Base-by-base conservation (phyloP, 352 stramenopile species). In the Phytophthora pini region DNA sequence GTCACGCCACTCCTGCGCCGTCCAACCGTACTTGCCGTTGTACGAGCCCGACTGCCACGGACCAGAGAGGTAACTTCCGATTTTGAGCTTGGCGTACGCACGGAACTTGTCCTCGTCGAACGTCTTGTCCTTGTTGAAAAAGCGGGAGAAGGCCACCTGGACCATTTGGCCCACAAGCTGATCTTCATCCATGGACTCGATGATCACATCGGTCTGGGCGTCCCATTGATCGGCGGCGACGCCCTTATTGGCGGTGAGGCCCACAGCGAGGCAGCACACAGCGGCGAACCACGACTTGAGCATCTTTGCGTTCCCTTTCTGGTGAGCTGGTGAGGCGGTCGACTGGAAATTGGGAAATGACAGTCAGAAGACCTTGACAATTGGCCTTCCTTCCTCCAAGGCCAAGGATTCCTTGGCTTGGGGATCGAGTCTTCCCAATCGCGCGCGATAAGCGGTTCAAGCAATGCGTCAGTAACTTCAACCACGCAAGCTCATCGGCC, bases 11-110 rank as follows among this genome's bases (percentile, higher is more conserved):
- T 97, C 79, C 4, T 73, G 41, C 2, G 85, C 77, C 24, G 59
- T 90, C 65, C 78, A 96, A 7, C 52, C 58, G 54, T 74, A 74
- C 44, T 74, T 74, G 66, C 61, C 66, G 20, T 70, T 55, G 61
- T 67, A 67, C 10, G 60, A 66, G 1, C 60, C 38, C 12, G 27
- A 49, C 11, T 74, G 66, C 47, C 50, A 74, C 20, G 86, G 81
- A 2, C 78, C 79, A 62, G 96, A 97, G n/a, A 98, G 61, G 46
- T 96, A 93, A 11, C 86, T 96, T 11, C 92, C 90, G 51, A 97
- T 76, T 24, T 94, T 89, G 32, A 93, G 72, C 61, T 88, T 75
- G 5, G 88, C 88, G 50, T 88, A 92, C 5, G 79, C 47, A 20
- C 77, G 75, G 22, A 97, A 76, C 22, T 80, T 68, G 32, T 82